A percentile compares a stretch with the other conserved stretches of the same genome.
These are phyloP conservation scores for Ophiocordyceps polyrhachis-furcata DNA, from an alignment of 2,329 filamentous ascomycete genomes.

Conservation along the genomic window DNA sequence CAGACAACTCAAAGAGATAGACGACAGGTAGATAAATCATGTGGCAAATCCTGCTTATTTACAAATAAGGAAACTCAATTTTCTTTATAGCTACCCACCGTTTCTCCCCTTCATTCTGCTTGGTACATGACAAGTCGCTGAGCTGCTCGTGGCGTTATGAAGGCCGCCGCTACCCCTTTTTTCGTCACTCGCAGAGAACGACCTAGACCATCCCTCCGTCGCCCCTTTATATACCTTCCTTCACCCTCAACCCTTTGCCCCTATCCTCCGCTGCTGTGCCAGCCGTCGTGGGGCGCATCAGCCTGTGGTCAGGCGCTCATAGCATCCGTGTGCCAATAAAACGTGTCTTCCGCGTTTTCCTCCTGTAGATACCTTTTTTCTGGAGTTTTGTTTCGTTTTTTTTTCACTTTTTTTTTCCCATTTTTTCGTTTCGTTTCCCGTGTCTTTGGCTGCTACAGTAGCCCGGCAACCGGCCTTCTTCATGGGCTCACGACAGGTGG, in stretches of 20 bases:
- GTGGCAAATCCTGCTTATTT: not conserved
- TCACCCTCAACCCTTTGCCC: slow-evolving; percentile 3
- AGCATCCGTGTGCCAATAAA: not conserved
- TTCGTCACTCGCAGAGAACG: not conserved
- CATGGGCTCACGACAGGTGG: slow-evolving; percentile 52
- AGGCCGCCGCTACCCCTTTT: not conserved
- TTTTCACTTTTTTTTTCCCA: not conserved
- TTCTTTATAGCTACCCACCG: not conserved
- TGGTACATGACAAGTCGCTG: not conserved
- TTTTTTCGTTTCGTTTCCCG: not conserved
- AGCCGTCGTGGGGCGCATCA: slow-evolving; percentile 8
- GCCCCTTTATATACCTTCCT: slow-evolving; percentile 3
- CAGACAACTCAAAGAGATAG: too few relatives aligned
- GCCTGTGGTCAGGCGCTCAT: slow-evolving; percentile 3
- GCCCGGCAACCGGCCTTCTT: not conserved
- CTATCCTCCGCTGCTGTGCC: not conserved
- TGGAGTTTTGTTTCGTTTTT: too few relatives aligned
- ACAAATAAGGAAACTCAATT: not conserved
- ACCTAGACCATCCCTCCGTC: not conserved
- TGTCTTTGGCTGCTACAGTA: not conserved
- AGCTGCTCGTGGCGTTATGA: not conserved
- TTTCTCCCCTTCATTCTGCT: not conserved
- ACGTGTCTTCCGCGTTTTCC: not conserved
- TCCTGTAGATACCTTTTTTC: too few relatives aligned
- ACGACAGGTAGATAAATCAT: too few relatives aligned